These are phyloP conservation scores for Dactylellina cionopaga DNA, from an alignment of 2,329 filamentous ascomycete genomes.

Conservation along the genomic window DNA sequence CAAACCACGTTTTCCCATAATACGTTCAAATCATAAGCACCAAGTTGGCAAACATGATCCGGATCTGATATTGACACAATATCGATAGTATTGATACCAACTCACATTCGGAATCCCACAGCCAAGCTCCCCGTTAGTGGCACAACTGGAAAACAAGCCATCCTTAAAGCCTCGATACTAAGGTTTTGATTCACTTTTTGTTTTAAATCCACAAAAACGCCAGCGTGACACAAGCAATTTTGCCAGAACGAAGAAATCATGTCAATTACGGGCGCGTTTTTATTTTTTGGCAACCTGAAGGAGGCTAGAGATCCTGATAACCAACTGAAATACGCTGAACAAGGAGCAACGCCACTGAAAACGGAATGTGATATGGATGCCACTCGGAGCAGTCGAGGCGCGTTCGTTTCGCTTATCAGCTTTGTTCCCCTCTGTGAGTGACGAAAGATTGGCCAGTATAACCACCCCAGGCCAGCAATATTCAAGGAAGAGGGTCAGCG, in stretches of 20 bases:
- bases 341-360: slow-evolving; percentile 44
- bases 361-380: slow-evolving; percentile 32
- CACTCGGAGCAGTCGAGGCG: neutral
- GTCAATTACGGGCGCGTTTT: slow-evolving; percentile 20
- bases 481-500: neutral
- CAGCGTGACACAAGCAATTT: slow-evolving; percentile 41
- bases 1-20: slow-evolving; percentile 42
- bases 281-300: no score
- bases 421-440: slow-evolving; percentile 18
- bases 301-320: neutral
- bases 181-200: slow-evolving; percentile 38
- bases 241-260: neutral
- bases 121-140: slow-evolving; percentile 32
- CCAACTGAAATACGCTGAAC: neutral
- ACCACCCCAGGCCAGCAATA: no score
- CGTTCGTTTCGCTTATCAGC: slow-evolving; percentile 16
- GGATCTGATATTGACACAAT: slow-evolving; percentile 20
- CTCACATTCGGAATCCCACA: slow-evolving; percentile 43
- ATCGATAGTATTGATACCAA: slow-evolving; percentile 15
- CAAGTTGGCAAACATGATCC: no score
- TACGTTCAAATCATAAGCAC: slow-evolving; percentile 6
- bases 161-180: slow-evolving; percentile 33
- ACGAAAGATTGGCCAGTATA: slow-evolving; percentile 7
- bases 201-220: slow-evolving; percentile 50
- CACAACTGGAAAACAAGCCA: slow-evolving; percentile 35